Conservation (phyloP, 192 early-diverging fungal genomes). For the Rhizoclosmatium sp. region DNA sequence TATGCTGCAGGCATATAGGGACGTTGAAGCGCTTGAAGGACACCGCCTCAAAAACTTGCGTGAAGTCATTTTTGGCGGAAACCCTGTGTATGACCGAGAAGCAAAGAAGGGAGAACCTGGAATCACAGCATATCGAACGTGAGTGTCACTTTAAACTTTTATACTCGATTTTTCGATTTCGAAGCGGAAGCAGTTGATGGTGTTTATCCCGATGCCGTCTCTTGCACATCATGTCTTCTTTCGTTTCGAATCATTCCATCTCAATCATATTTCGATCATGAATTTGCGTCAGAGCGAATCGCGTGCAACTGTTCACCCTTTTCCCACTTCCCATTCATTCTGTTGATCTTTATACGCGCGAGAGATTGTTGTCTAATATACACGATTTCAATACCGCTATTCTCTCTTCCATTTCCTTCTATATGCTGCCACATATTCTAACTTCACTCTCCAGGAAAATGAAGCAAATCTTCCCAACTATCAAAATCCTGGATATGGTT, state of each 20-base stretch:
- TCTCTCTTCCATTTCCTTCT: not conserved
- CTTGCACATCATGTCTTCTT: not conserved
- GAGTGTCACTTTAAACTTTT: conserved; percentile 3
- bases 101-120: conserved; percentile 45
- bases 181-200: not conserved
- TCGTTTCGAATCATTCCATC: not conserved
- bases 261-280: not conserved
- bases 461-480: conserved; percentile 51
- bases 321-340: no score
- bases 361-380: no score
- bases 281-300: not conserved
- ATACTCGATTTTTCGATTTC: not conserved
- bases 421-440: not conserved
- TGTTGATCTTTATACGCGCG: no score
- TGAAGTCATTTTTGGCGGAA: conserved; percentile 47
- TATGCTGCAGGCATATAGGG: conserved; percentile 32
- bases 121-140: conserved; percentile 39
- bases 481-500: conserved; percentile 50
- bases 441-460: conserved; percentile 36
- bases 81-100: conserved; percentile 46
- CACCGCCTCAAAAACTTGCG: conserved; percentile 40
- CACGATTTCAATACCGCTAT: no score
- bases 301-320: no score
- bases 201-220: no score
- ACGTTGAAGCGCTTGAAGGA: conserved; percentile 48